phyloP scores from a whole-genome alignment of 1,139 yeast species.

The Suhomyces choctaworum region DNA sequence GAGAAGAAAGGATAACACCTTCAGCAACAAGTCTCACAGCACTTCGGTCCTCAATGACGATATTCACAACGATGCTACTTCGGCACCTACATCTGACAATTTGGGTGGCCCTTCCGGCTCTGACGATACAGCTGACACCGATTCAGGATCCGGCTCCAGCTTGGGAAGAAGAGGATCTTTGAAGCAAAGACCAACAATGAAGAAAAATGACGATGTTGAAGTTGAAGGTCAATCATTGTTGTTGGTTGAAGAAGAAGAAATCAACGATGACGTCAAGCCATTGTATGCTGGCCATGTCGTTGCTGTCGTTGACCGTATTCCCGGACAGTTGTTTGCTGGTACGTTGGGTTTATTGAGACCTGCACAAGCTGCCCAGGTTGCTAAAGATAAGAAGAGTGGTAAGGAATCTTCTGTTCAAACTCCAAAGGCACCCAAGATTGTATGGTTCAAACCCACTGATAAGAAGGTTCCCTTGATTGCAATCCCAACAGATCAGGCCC shows the following conservation, averaged over 20 bases:
- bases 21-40: constrained; percentile 30
- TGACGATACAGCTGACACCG: constrained; percentile 20
- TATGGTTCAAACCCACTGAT: constrained; percentile 98
- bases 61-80: constrained; percentile 70
- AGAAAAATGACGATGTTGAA: constrained; percentile 96
- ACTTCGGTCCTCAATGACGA: constrained; percentile 54
- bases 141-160: constrained; percentile 24
- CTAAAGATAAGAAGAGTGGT: constrained; percentile 64
- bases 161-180: constrained; percentile 86
- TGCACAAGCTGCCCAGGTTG: constrained; percentile 90
- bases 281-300: constrained; percentile 97
- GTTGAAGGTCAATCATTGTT: constrained; percentile 95
- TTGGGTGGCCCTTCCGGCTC: constrained; percentile 15
- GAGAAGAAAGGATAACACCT: constrained; percentile 74
- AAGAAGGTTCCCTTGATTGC: constrained; percentile 97
- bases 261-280: constrained; percentile 89
- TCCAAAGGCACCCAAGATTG: constrained; percentile 81
- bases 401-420: constrained; percentile 49
- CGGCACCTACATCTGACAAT: constrained; percentile 29
- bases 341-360: constrained; percentile 92
- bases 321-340: constrained; percentile 94
- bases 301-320: constrained; percentile 95
- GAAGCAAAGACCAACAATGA: constrained; percentile 96
- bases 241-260: constrained; percentile 92
- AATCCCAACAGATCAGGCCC: constrained; percentile 97